Conservation (phyloP, 441 rosid genomes). For the Euphorbia celastroides region DNA sequence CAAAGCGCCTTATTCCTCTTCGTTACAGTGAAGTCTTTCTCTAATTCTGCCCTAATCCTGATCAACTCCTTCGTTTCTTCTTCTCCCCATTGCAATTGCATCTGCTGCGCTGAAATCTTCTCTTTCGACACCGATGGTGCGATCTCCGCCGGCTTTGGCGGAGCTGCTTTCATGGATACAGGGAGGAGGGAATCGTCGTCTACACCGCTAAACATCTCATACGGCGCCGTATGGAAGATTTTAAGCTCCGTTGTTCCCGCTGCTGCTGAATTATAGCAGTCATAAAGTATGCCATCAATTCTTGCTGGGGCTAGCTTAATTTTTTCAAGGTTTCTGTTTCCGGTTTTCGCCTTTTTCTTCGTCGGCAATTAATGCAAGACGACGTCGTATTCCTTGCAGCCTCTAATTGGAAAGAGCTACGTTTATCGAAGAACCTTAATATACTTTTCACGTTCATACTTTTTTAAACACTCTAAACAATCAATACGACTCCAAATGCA, state of each 20-base stretch:
- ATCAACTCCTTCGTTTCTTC: conserved; percentile 51
- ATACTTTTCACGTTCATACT: no score
- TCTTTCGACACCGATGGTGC: conserved; percentile 3
- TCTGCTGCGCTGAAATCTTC: conserved; percentile 21
- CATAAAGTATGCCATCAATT: no score
- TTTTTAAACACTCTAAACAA: no score
- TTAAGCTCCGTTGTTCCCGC: background rate
- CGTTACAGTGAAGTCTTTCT: conserved; percentile 45
- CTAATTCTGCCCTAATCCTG: conserved; percentile 37
- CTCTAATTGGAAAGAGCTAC: no score
- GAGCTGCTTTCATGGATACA: background rate
- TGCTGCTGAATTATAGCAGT: background rate
- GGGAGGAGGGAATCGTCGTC: background rate
- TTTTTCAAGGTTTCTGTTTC: background rate
- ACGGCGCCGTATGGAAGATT: background rate
- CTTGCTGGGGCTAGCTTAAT: no score
- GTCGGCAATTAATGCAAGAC: background rate
- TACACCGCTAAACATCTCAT: background rate
- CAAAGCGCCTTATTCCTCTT: conserved; percentile 86
- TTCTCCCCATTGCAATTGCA: conserved; percentile 45
- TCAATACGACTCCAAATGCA: no score
- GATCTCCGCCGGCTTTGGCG: background rate
- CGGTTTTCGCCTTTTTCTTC: background rate
- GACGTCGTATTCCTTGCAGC: background rate
- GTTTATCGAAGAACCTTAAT: no score